phyloP scores from a whole-genome alignment of 768 basidiomycete species.

The Russula dissimulans region DNA sequence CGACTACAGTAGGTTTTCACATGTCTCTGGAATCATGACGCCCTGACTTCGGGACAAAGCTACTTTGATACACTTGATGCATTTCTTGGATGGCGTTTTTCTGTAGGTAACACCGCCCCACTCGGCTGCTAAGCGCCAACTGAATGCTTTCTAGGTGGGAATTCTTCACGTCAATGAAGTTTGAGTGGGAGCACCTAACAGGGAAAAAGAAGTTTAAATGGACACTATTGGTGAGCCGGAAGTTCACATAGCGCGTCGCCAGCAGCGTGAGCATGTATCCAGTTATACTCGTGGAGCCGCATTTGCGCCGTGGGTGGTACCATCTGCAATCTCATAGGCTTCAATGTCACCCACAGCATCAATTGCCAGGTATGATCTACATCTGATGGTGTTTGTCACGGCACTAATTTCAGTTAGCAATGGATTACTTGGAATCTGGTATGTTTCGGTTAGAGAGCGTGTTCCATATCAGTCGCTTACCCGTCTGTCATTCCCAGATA shows the following conservation, averaged over 20 bases:
- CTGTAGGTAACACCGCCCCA: neutral
- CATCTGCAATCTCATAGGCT: neutral
- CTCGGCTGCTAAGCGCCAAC: neutral
- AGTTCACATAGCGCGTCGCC: neutral
- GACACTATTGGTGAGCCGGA: conserved; percentile 3
- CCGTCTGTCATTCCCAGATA: neutral
- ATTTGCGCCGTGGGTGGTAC: neutral
- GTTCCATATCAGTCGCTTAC: neutral
- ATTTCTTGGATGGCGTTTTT: conserved; percentile 4
- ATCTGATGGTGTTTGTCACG: neutral
- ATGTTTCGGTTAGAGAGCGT: neutral
- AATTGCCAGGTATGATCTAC: conserved; percentile 8
- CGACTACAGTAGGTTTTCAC: neutral
- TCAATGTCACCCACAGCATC: neutral
- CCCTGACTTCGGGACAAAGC: neutral
- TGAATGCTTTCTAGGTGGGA: conserved; percentile 1
- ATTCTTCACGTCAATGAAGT: neutral
- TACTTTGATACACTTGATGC: neutral
- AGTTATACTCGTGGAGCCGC: conserved; percentile 7
- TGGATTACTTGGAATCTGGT: conserved; percentile 1
- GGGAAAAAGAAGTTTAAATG: conserved; percentile 1
- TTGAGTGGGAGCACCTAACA: neutral
- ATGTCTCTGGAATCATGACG: neutral
- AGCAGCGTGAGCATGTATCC: neutral
- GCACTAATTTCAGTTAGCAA: neutral